A percentile compares a stretch with the other conserved stretches of the same genome.
Conservation (phyloP, 2,329 filamentous ascomycete species). For the Davidsoniella virescens region DNA sequence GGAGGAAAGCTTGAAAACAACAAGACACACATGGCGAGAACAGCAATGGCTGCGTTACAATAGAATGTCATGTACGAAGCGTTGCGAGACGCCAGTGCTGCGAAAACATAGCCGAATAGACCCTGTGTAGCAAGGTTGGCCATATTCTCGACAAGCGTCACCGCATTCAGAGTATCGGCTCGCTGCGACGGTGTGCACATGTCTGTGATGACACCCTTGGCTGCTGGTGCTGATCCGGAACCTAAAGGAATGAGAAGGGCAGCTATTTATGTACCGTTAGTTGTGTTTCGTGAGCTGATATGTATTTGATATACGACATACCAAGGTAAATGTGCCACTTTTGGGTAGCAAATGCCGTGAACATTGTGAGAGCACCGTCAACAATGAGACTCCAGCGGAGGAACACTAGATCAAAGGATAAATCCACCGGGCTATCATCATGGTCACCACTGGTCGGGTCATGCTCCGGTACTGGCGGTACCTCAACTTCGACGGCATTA, state of each 20-base stretch:
- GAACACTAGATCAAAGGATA: conserved; percentile 51
- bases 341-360: conserved; percentile 43
- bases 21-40: conserved; percentile 7
- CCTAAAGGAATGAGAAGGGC: conserved; percentile 50
- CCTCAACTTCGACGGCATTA: conserved; percentile 29
- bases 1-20: conserved; percentile 9
- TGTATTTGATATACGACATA: conserved; percentile 17
- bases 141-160: conserved; percentile 55
- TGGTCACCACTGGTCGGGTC: conserved; percentile 18
- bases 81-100: conserved; percentile 42
- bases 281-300: background rate
- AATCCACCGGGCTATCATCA: conserved; percentile 24
- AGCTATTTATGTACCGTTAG: conserved; percentile 22
- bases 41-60: conserved; percentile 37
- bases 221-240: conserved; percentile 51
- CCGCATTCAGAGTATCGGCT: conserved; percentile 50
- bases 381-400: conserved; percentile 47
- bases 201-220: conserved; percentile 57
- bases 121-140: conserved; percentile 47
- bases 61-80: conserved; percentile 48
- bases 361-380: conserved; percentile 47
- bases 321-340: conserved; percentile 54
- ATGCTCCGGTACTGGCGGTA: conserved; percentile 18
- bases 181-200: conserved; percentile 48
- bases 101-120: conserved; percentile 51